phyloP scores from a whole-genome alignment of 2,329 filamentous ascomycete species.

The Lasiodiplodia gonubiensis region DNA sequence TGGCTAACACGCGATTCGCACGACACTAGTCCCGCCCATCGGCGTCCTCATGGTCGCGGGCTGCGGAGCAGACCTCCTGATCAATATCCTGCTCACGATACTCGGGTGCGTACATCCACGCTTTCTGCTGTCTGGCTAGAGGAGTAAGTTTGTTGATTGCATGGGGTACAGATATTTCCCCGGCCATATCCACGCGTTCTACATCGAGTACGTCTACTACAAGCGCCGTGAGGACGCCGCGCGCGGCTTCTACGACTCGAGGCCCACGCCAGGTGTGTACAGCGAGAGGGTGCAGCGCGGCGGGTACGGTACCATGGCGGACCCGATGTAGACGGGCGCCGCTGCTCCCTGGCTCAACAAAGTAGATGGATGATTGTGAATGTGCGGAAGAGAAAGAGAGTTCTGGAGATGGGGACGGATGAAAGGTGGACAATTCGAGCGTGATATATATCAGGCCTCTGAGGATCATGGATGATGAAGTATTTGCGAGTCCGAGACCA shows the following conservation, averaged over 20 bases:
- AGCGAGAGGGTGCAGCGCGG: constrained; percentile 68
- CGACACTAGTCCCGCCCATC: constrained; percentile 51
- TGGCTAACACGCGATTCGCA: not conserved
- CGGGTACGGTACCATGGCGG: not conserved
- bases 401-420: not conserved
- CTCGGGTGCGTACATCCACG: constrained; percentile 43
- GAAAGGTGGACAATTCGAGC: not conserved
- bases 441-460: not conserved
- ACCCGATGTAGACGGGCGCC: not conserved
- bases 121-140: not conserved
- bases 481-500: not conserved
- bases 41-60: constrained; percentile 57
- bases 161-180: constrained; percentile 66
- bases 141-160: not conserved
- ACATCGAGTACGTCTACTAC: constrained; percentile 83
- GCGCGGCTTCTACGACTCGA: constrained; percentile 60
- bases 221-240: constrained; percentile 69
- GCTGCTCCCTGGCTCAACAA: not conserved
- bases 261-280: constrained; percentile 71
- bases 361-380: not conserved
- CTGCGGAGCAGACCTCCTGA: constrained; percentile 55
- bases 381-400: not conserved
- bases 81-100: constrained; percentile 55
- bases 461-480: not conserved
- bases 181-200: constrained; percentile 79